A percentile compares a stretch with the other conserved stretches of the same genome.
These are phyloP conservation scores for Alternaria sp. DNA, from an alignment of 2,329 filamentous ascomycete genomes.

Conservation along the genomic window DNA sequence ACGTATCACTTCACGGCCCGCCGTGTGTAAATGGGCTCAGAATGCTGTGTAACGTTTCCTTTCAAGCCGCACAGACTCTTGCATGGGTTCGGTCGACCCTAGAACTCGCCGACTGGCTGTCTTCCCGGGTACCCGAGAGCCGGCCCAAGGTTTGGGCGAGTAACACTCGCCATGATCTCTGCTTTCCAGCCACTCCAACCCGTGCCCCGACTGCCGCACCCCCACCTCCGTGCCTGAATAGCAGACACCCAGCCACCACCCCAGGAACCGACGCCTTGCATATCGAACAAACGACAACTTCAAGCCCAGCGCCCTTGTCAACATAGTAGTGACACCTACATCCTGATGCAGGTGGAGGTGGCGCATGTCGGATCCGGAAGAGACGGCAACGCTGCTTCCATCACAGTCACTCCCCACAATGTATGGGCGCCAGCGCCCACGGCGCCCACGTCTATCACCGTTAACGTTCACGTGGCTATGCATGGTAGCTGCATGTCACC, in stretches of 20 bases:
- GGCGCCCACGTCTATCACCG: neutral
- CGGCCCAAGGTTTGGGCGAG: neutral
- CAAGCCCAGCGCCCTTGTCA: neutral
- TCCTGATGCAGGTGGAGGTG: neutral
- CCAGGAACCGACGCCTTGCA: neutral
- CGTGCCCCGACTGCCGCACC: neutral
- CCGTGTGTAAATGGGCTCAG: too few relatives aligned
- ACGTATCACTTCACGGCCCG: neutral
- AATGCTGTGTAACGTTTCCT: neutral
- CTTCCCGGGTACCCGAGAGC: neutral
- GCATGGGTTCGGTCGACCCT: neutral
- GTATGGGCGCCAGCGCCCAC: neutral
- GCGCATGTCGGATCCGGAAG: neutral
- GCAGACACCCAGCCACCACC: neutral
- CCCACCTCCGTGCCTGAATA: neutral
- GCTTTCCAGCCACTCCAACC: neutral
- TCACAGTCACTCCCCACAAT: neutral
- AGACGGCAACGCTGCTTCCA: neutral
- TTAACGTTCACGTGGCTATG: neutral
- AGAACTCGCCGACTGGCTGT: neutral
- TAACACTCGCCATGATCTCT: neutral
- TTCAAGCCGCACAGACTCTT: neutral
- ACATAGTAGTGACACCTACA: neutral
- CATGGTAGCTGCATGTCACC: neutral
- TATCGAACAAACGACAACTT: neutral